Evolutionary conservation across 305 asterid species (phyloP), one percentile per base, ranked within the genome.

Genomic region (Fraxinus latifolia): DNA sequence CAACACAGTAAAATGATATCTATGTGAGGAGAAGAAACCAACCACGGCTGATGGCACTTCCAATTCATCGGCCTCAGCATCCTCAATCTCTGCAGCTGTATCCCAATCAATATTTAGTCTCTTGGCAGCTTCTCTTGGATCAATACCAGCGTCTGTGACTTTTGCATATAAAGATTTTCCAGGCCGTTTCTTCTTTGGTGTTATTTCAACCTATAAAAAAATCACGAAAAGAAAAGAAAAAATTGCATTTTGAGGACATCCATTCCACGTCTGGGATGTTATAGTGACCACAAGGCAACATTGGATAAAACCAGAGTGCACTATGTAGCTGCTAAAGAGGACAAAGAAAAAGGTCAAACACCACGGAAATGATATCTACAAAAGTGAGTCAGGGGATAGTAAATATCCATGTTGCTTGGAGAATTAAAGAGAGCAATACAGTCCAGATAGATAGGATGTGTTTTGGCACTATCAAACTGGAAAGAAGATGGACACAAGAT

Each of bases 81-180:
- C 97, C 68, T 90, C 97, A 81, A 95, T 89, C 86, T 95, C 97
- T 39, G 98, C 97, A 78, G 97, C 98, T 68, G 93, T 85, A 89
- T 95, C 98, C 98, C 99, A 95, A 80, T 94, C 99, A 72, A 95
- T 75, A 74, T 91, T 95, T 74, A 94, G 93, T 89, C 96, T 88
- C 88, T 89, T 93, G 74, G 97, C 97, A 79, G 98, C 99, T 87
- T 87, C 97, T 83, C 83, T 80, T 15, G 92, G 94, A 87, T 95
- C 89, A 80, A 95, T 77, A 79, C 99, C 99, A 3, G 96, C 92
- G 88, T 94, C 93, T 29, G 99, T 95, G 81, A 93, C 88, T 87
- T 83, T 94, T 58, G 94, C 99, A 83, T 95, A 94, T 77, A 89
- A 83, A 62, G 99, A 95, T 90, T 87, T 93, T 53, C 92, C 83